phyloP scores from a whole-genome alignment of 2,329 filamentous ascomycete genomes.

The Epichloe uncinata region DNA sequence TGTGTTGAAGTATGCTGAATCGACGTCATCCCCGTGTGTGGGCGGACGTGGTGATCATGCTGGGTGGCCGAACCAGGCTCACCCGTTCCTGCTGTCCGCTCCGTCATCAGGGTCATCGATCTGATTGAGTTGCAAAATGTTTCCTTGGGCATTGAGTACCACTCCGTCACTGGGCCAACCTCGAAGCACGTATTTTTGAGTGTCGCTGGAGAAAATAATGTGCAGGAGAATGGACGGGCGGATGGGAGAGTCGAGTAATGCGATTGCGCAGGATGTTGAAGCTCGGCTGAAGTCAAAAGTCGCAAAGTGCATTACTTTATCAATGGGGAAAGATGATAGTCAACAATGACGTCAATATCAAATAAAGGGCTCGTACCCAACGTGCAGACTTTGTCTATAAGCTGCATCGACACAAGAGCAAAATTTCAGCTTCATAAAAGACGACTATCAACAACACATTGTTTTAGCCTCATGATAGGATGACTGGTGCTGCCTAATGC shows the following conservation, averaged over 20 bases:
- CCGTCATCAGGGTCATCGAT: slow-evolving; percentile 20
- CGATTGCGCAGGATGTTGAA: background rate
- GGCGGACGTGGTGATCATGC: slow-evolving; percentile 19
- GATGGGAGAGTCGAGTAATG: background rate
- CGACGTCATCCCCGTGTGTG: too few species aligned
- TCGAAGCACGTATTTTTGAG: slow-evolving; percentile 58
- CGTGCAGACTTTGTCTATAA: too few species aligned
- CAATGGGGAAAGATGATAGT: too few species aligned
- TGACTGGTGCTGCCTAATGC: slow-evolving; percentile 2
- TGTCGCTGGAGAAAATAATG: slow-evolving; percentile 49
- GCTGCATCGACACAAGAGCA: too few species aligned
- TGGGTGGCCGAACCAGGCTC: slow-evolving; percentile 45
- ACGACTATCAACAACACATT: background rate
- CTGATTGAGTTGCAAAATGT: slow-evolving; percentile 44
- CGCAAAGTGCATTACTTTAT: too few species aligned
- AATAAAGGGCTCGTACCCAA: too few species aligned
- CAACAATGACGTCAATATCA: too few species aligned
- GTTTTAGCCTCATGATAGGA: background rate
- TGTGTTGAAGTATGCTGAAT: background rate
- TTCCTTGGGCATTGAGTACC: slow-evolving; percentile 47
- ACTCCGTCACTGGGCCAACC: slow-evolving; percentile 51
- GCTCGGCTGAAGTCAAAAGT: background rate
- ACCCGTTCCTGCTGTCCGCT: slow-evolving; percentile 11
- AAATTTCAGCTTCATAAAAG: too few species aligned
- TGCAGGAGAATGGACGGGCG: slow-evolving; percentile 5